These are phyloP conservation scores for Eucalyptus cloeziana DNA, from an alignment of 345 rosid genomes.

Conservation along the genomic window DNA sequence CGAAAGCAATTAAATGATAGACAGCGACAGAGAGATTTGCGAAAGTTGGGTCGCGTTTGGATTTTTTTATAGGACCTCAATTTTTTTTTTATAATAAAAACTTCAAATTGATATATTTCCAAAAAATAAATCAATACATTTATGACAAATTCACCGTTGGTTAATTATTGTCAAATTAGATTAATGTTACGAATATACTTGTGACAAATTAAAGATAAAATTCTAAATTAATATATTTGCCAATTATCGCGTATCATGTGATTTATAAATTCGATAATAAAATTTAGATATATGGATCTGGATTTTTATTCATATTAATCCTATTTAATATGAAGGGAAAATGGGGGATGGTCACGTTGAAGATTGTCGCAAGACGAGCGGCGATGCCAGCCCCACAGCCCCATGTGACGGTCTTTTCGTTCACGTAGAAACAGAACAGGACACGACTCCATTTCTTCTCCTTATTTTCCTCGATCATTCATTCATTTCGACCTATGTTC, in stretches of 20 bases:
- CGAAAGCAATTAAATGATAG: not conserved
- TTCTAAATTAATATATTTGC: fast-evolving
- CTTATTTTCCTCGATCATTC: not conserved
- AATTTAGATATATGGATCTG: too few species aligned
- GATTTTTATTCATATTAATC: fast-evolving
- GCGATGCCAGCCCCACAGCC: not conserved
- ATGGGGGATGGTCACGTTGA: not conserved
- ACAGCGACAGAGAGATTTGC: not conserved
- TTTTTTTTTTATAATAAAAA: too few species aligned
- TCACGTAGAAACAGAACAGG: not conserved
- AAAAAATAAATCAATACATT: too few species aligned
- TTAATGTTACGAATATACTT: too few species aligned
- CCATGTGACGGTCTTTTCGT: not conserved
- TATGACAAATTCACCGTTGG: fast-evolving
- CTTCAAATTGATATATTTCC: too few species aligned
- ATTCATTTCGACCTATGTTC: not conserved
- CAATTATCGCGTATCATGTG: fast-evolving
- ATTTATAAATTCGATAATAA: too few species aligned
- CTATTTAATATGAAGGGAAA: not conserved
- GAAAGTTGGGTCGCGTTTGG: not conserved
- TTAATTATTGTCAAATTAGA: too few species aligned
- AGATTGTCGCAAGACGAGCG: not conserved
- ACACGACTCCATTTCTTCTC: not conserved
- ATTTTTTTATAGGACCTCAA: too few species aligned
- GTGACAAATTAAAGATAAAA: too few species aligned